Base-by-base conservation (phyloP, 805 yeast genomes). In the Candida dajiaensis region DNA sequence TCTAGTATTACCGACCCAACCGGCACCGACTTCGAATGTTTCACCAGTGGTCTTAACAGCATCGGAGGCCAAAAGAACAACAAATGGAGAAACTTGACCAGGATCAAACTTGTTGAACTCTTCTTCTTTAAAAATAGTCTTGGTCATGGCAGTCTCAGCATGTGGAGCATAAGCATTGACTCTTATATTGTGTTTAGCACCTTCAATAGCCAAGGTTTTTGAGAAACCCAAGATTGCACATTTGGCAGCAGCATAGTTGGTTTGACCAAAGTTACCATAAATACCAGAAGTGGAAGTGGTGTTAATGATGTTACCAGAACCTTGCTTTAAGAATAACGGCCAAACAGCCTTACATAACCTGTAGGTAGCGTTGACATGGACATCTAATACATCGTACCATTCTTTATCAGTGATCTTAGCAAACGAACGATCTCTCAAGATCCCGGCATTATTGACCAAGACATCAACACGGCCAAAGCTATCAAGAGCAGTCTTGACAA, bases 131-230 rank as follows among this genome's bases (percentile, higher is more conserved):
- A 92, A 86, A 41, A 92, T 82, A 6, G 96, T 85, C 60, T 80
- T 78, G 25, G 99, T 92, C 99, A 92, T 92, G 48, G 95, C 90
- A 39, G 99, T 92, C 62, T 92, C 97, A 25, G 98, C 98, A 65
- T 92, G 97, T 45, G 99, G 99, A 23, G 99, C 98, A 64, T 89
- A 82, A 33, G 81, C 78, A 63, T 90, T 87, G 47, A 81, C 90
- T 59, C 74, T 73, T 56, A 92, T 89, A 62, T 83, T 80, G 59
- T 72, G 64, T 66, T 79, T 88, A 50, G 81, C 81, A 60, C 99
- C 99, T 71, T 92, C 99, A 54, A 87, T 74, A 25, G 98, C 97
- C 52, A 89, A 67, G 38, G 97, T 84, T 67, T 78, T 81, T 37
- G 96, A 77, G 56, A 92, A 77, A 16, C 96, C 96, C 42, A 89